Evolutionary conservation across 2,329 filamentous ascomycete species (phyloP), one percentile per base, ranked within the genome.

Genomic region (Cladosporium sp.): DNA sequence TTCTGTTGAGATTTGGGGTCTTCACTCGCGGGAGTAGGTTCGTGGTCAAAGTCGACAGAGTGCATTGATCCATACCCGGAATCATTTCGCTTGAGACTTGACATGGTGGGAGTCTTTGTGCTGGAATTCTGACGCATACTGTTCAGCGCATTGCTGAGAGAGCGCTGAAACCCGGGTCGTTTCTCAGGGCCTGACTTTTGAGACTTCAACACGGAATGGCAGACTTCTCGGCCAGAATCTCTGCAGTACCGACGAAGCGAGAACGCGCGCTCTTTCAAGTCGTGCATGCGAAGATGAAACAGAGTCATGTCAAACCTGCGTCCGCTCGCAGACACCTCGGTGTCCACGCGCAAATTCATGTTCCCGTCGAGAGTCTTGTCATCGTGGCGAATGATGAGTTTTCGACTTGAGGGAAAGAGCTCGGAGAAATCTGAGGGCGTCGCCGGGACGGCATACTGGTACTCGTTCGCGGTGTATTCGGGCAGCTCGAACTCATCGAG

Each of bases 201-300:
- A 64, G 84, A 85, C 66, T 85, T 87, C 55, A 87, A 80, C 64
- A 84, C 84, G n/a, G 89, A 85, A 69, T 88, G 89, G 73, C 91
- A 96, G 15, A 97, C 86, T 70, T 97, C 92, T 43, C 92, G 85
- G 18, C 93, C 92, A 24, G 91, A 96, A 56, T 95, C 88, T 51
- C 93, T 84, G 68, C 89, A 93, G 70, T 99, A 97, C 42, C 92
- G 83, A 24, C 92, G 84, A 22, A 97, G 77, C 1, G 91, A 96
- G 70, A 96, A 96, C 55, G 95, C 88, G 43, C 93, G 83, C 59
- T 83, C 84, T 63, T 83, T 84, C 50, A 97, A 74, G 68, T 97
- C 89, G 67, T 96, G 85, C 89, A 99, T 96, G 62, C 90, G 87
- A 54, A 97, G 76, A 69, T 99, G 92, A 71, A 96, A 97, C 42